phyloP scores from a whole-genome alignment of 2,329 filamentous ascomycete genomes.

The Sporothrix dimorphospora region DNA sequence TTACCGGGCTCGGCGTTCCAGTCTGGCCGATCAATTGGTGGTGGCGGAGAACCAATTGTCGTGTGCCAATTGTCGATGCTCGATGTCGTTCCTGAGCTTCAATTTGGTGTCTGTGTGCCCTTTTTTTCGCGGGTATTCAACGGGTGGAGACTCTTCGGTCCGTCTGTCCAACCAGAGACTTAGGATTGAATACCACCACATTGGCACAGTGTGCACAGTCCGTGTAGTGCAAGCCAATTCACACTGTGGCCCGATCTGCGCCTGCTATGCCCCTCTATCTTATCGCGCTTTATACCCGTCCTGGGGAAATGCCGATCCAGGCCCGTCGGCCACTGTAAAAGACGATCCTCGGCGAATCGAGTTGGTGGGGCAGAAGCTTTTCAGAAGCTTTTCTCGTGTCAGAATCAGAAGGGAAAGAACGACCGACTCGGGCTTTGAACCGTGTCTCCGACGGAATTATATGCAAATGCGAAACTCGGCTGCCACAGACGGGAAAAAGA shows the following conservation, averaged over 20 bases:
- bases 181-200: conserved; percentile 14
- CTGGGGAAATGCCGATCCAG: conserved; percentile 22
- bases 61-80: not conserved
- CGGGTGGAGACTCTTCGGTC: not conserved
- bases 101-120: conserved; percentile 12
- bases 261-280: not conserved
- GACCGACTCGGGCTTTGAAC: not conserved
- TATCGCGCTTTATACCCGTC: conserved; percentile 13
- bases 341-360: conserved; percentile 1
- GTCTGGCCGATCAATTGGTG: not conserved
- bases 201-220: not conserved
- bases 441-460: not conserved
- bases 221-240: not conserved
- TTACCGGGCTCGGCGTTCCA: not conserved
- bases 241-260: not conserved
- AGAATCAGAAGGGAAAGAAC: conserved; percentile 4
- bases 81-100: conserved; percentile 12
- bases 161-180: conserved; percentile 10
- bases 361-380: conserved; percentile 20
- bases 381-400: conserved; percentile 24
- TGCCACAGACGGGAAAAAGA: not conserved
- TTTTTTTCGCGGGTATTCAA: conserved; percentile 13
- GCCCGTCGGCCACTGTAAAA: conserved; percentile 21
- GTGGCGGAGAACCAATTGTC: not conserved
- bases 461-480: conserved; percentile 19